Evolutionary conservation across 352 stramenopile species (phyloP).

Genomic region (Globisporangium rhizosaccharum): DNA sequence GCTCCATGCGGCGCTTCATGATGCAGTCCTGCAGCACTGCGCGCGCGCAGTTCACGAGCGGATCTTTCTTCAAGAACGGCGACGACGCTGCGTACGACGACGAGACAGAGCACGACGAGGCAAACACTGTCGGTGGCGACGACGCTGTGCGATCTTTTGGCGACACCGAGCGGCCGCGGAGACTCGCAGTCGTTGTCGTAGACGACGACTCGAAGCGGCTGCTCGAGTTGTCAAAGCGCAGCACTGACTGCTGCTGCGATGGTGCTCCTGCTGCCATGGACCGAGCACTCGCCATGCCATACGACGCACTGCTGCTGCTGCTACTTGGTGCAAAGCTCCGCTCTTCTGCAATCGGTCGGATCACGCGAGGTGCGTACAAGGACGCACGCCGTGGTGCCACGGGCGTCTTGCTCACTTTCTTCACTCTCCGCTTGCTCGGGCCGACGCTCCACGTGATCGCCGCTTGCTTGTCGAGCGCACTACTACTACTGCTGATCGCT

Average conservation of each 20-base stretch:
- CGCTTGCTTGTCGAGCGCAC: background rate
- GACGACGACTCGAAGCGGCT: background rate
- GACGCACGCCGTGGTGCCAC: constrained; percentile 7
- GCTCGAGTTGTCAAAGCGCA: constrained; percentile 9
- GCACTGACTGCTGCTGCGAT: background rate
- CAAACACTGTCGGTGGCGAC: constrained; percentile 13
- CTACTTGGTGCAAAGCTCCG: background rate
- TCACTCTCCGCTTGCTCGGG: constrained; percentile 29
- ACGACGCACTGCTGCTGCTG: constrained; percentile 2
- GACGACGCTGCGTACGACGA: constrained; percentile 36
- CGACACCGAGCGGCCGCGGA: background rate
- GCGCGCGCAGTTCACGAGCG: constrained; percentile 52
- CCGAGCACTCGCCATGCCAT: background rate
- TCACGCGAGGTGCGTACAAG: constrained; percentile 9
- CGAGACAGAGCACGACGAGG: constrained; percentile 27
- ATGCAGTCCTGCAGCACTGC: constrained; percentile 73
- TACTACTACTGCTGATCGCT: no score
- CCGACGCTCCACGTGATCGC: constrained; percentile 22
- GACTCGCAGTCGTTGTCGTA: background rate
- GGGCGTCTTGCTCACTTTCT: constrained; percentile 24
- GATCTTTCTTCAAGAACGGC: constrained; percentile 35
- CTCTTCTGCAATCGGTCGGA: constrained; percentile 11
- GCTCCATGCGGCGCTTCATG: constrained; percentile 47
- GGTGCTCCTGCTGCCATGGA: background rate
- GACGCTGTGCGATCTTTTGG: constrained; percentile 15